A percentile compares a stretch with the other conserved stretches of the same genome.
Evolutionary conservation across 164 flowering plant species (phyloP).

Genomic region (Liriodendron chinense): DNA sequence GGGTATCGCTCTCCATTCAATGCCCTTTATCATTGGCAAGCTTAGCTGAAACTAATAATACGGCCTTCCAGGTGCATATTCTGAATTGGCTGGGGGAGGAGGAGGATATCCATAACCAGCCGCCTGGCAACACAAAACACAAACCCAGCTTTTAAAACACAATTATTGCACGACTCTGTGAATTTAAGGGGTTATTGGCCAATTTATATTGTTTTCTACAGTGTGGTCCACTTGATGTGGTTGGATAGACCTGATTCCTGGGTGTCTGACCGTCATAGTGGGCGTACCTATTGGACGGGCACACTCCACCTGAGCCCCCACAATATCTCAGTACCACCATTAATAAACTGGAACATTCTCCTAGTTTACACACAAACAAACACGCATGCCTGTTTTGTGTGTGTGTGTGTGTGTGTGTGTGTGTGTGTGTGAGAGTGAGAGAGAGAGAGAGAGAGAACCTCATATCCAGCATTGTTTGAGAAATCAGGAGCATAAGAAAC

Average conservation of each 20-base stretch:
- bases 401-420: no score
- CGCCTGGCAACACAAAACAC: not conserved
- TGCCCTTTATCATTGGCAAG: not conserved
- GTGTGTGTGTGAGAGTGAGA: not conserved
- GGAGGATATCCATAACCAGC: not conserved
- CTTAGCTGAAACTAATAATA: constrained; percentile 1
- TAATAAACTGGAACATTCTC: no score
- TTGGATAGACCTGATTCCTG: not conserved
- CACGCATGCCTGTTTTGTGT: no score
- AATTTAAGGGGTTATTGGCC: constrained; percentile 20
- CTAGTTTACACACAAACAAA: no score
- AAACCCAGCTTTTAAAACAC: not conserved
- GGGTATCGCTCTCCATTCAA: not conserved
- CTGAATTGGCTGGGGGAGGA: not conserved
- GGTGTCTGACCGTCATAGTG: not conserved
- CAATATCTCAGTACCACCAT: no score
- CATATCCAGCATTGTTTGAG: constrained; percentile 24
- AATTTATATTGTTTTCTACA: not conserved
- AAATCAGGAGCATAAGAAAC: constrained; percentile 21
- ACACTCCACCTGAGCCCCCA: no score
- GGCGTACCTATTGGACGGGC: no score
- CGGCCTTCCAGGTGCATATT: constrained; percentile 2
- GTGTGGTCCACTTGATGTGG: not conserved
- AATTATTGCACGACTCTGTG: constrained; percentile 6
- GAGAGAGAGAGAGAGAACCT: constrained; percentile 29